phyloP scores from a whole-genome alignment of 164 flowering plant species.

The Tinospora cordifolia region DNA sequence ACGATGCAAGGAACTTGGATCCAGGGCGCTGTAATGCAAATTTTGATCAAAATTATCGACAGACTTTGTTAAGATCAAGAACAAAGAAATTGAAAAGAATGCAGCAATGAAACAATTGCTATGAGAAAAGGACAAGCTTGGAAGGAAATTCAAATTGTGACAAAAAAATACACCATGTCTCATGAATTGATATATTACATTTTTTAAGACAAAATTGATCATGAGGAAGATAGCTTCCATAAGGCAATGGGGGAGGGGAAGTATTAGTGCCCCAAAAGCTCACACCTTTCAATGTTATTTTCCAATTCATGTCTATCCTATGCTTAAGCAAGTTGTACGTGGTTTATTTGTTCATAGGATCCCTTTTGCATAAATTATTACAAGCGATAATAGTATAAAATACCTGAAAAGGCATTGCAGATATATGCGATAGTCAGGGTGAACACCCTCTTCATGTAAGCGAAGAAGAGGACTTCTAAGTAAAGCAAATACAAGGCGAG shows the following conservation, averaged over 20 bases:
- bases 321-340: background rate
- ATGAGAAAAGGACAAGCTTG: background rate
- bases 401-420: constrained; percentile 98
- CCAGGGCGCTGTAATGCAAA: constrained; percentile 73
- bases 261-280: no score
- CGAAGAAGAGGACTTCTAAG: constrained; percentile 89
- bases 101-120: background rate
- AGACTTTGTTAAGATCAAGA: constrained; percentile 3
- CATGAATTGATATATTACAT: background rate
- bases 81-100: constrained; percentile 2
- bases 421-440: constrained; percentile 90
- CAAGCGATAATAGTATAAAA: background rate
- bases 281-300: background rate
- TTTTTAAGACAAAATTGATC: no score
- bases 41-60: constrained; percentile 6
- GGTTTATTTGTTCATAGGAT: background rate
- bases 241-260: no score
- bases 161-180: background rate
- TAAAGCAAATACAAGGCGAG: constrained; percentile 87
- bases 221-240: no score
- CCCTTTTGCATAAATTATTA: background rate
- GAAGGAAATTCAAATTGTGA: background rate
- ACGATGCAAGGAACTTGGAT: constrained; percentile 81
- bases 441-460: constrained; percentile 98
- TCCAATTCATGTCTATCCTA: background rate